Conservation (phyloP, 306 rosid genomes). For the Oxytropis ochrocephala region DNA sequence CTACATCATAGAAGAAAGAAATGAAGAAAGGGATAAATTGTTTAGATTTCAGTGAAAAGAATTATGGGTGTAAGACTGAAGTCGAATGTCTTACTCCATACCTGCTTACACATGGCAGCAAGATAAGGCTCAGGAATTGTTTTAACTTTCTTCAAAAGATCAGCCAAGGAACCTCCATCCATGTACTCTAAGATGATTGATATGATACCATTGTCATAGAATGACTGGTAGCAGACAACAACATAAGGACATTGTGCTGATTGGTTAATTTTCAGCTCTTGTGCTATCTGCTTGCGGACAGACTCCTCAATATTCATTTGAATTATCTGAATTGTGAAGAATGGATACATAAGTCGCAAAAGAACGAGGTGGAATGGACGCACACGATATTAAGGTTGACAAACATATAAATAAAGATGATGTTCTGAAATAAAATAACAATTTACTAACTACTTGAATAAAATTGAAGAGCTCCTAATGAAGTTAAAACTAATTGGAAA, state of each 20-base stretch:
- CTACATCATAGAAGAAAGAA: constrained; percentile 36
- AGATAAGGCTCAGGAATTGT: constrained; percentile 74
- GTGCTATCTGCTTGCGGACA: constrained; percentile 71
- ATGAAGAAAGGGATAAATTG: not conserved
- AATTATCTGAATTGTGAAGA: constrained; percentile 54
- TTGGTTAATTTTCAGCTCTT: constrained; percentile 91
- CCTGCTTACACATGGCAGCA: constrained; percentile 91
- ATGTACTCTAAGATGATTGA: constrained; percentile 97
- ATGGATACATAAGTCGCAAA: constrained; percentile 16
- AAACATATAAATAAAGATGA: constrained; percentile 2
- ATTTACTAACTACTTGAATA: not conserved
- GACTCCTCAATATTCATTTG: constrained; percentile 91
- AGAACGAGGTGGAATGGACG: not conserved
- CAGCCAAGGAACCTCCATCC: constrained; percentile 98
- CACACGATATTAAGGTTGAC: constrained; percentile 2
- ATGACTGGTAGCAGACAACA: constrained; percentile 84
- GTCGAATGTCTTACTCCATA: constrained; percentile 17
- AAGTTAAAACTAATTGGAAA: not conserved
- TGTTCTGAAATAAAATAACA: not conserved
- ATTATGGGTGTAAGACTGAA: not conserved
- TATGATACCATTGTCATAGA: constrained; percentile 73
- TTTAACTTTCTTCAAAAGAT: constrained; percentile 77
- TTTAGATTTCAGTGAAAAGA: constrained; percentile 13
- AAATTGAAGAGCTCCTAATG: not conserved
- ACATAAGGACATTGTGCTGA: constrained; percentile 84